Conservation (phyloP, 345 rosid species). For the Cardamine resedifolia region DNA sequence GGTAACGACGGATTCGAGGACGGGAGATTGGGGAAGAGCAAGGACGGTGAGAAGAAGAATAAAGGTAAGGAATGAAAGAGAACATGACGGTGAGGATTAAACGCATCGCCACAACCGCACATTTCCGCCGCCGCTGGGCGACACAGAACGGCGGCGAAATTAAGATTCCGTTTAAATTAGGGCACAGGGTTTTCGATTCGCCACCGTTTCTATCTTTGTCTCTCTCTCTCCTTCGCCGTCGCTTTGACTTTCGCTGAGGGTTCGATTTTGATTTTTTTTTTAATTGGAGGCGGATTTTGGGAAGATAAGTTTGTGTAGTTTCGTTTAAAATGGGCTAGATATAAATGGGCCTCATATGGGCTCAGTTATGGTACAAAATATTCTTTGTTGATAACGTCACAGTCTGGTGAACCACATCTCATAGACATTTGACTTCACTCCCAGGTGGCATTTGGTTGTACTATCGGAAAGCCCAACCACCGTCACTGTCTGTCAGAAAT, state of each 20-base stretch:
- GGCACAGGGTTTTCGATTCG: constrained; percentile 30
- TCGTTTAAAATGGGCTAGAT: not conserved
- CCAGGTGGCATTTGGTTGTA: not conserved
- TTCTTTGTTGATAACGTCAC: not conserved
- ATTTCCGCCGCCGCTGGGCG: constrained; percentile 43
- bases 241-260: not conserved
- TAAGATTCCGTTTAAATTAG: constrained; percentile 16
- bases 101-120: constrained; percentile 46
- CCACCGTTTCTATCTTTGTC: constrained; percentile 1
- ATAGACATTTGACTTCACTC: not conserved
- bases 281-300: not conserved
- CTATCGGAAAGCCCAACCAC: not conserved
- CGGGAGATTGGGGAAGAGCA: constrained; percentile 40
- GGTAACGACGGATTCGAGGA: constrained; percentile 49
- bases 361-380: not conserved
- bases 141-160: constrained; percentile 24
- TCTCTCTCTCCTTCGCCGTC: constrained; percentile 22
- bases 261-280: constrained; percentile 9
- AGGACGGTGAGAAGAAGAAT: constrained; percentile 31
- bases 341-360: not conserved
- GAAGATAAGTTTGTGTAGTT: not conserved
- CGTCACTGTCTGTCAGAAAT: constrained; percentile 1
- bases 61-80: constrained; percentile 36
- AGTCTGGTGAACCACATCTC: not conserved
- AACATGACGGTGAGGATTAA: constrained; percentile 36